Evolutionary conservation across 176 grass and related monocot genomes (phyloP).

Genomic region (Juncus inflexus): DNA sequence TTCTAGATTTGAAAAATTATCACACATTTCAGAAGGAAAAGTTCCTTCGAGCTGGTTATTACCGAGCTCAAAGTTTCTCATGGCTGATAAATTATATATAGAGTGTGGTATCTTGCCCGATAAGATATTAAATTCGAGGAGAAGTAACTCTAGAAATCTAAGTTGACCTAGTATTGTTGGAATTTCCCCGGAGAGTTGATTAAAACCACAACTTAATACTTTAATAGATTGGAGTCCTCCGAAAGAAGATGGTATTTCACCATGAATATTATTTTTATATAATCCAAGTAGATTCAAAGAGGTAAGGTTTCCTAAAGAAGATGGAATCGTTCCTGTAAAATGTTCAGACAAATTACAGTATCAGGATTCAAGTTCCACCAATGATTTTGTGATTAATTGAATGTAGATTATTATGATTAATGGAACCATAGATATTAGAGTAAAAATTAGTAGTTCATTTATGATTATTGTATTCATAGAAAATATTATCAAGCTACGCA

Average conservation of each 20-base stretch:
- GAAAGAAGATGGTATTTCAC: conserved; percentile 18
- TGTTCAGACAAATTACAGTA: background rate
- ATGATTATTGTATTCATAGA: conserved; percentile 21
- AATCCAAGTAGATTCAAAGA: too few species aligned
- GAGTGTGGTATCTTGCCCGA: conserved; percentile 40
- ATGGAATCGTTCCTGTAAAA: too few species aligned
- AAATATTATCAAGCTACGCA: too few species aligned
- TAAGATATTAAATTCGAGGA: background rate
- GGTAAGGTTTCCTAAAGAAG: too few species aligned
- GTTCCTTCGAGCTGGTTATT: conserved; percentile 32
- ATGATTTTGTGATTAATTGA: too few species aligned
- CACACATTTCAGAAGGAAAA: conserved; percentile 29
- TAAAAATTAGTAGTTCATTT: too few species aligned
- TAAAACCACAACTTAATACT: background rate
- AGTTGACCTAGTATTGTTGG: background rate
- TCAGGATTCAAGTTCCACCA: background rate
- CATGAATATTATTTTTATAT: conserved; percentile 4
- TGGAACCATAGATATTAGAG: too few species aligned
- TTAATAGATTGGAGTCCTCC: background rate
- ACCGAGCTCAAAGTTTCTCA: conserved; percentile 22
- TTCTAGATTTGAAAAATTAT: too few species aligned
- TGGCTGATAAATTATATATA: conserved; percentile 29
- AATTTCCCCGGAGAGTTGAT: conserved; percentile 8
- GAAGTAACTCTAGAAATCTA: background rate
- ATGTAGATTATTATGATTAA: too few species aligned